Evolutionary conservation across 148 eudicot species (phyloP), one percentile per base, ranked within the genome.

Genomic region (Rhododendron molle): DNA sequence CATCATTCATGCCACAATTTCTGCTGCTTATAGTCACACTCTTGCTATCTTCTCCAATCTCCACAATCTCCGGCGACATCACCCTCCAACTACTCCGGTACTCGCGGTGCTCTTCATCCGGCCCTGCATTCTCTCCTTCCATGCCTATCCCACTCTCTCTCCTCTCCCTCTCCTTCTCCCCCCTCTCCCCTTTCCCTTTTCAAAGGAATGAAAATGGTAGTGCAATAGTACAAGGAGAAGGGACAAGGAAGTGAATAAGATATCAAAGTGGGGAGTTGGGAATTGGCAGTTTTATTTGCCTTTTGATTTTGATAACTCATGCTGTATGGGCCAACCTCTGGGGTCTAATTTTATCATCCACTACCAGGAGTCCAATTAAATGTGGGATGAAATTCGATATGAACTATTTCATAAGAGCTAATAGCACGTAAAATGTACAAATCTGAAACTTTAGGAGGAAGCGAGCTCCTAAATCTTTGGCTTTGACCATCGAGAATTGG

Each of bases 21-120:
- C 74, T 84, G 80, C 80, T 77, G 28, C 40, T 81, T 12, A 30
- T 67, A 2, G 23, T 83, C 77, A 73, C 21, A 44, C 89, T 71
- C 50, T n/a, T 43, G 80, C 65, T 82, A 0, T 90, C 90, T 43
- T 90, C 92, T 26, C 58, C 86, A 36, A 92, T 86, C 87, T 93
- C 96, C 11, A 87, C 89, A 7, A 93, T 92, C 71, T 93, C 95
- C 79, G 90, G 86, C 20, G 91, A 87, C 87, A 85, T 72, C 43
- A 83, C 86, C 38, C 13, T 16, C 84, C 82, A 76, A 18, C 21
- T 5, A 56, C 58, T 1, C 30, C 0, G 14, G 52, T 21, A 44
- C 23, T 47, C 54, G 12, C 62, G 7, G 1, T 78, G 5, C 8
- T 83, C 69, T 67, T 80, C 82, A 14, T 11, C 65, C 8, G 79